These are phyloP conservation scores for Mycena leptocephala DNA, from an alignment of 768 basidiomycete genomes.

Conservation along the genomic window DNA sequence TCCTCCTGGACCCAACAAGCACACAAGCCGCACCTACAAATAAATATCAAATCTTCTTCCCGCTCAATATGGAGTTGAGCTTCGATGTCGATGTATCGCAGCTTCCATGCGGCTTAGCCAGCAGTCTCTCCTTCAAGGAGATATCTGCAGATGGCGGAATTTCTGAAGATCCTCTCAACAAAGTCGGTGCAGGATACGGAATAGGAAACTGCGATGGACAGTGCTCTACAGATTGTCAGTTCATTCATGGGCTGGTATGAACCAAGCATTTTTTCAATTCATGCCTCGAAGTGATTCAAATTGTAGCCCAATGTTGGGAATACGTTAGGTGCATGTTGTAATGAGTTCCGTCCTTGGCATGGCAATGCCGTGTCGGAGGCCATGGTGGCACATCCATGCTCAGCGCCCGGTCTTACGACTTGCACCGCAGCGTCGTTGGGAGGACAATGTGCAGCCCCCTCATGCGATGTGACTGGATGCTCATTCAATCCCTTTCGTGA, in stretches of 20 bases:
- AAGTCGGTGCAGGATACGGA: background rate
- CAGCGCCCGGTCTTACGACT: conserved; percentile 2
- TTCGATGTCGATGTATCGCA: conserved; percentile 11
- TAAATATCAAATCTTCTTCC: conserved; percentile 9
- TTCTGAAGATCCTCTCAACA: background rate
- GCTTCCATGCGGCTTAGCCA: background rate
- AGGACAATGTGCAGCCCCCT: background rate
- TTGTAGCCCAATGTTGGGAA: conserved; percentile 7
- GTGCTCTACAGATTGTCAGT: conserved; percentile 2
- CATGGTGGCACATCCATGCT: conserved; percentile 10
- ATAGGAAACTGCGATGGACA: background rate
- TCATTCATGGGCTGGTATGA: conserved; percentile 6
- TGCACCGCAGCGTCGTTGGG: background rate
- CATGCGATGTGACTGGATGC: conserved; percentile 61
- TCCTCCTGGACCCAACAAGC: too few species aligned
- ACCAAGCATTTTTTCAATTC: background rate
- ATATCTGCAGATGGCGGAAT: conserved; percentile 11
- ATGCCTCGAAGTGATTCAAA: background rate
- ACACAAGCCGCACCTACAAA: background rate
- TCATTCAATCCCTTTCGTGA: conserved; percentile 64
- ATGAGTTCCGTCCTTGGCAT: conserved; percentile 12
- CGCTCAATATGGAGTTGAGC: conserved; percentile 7
- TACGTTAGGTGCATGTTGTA: conserved; percentile 5
- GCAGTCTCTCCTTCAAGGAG: conserved; percentile 9
- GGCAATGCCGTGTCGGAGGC: conserved; percentile 10